phyloP scores from a whole-genome alignment of 1,284 basidiomycete species.

The Naganishia cerealis region DNA sequence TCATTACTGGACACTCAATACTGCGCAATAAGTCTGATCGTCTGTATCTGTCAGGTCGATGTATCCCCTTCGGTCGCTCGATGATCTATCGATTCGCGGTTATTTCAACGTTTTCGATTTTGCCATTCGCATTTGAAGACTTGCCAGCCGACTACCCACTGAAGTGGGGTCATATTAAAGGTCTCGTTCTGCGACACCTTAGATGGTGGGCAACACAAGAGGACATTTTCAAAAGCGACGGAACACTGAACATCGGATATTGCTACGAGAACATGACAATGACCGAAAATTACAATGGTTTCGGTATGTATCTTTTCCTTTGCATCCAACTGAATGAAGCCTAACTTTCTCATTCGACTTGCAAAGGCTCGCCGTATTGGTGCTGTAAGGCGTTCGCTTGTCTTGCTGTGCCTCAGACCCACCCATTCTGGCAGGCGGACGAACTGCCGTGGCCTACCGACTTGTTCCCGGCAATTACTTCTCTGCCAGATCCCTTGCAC shows the following conservation, averaged over 20 bases:
- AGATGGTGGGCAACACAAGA: slow-evolving; percentile 67
- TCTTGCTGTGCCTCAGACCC: slow-evolving; percentile 64
- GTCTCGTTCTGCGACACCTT: slow-evolving; percentile 69
- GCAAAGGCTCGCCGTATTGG: slow-evolving; percentile 68
- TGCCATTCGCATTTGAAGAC: slow-evolving; percentile 58
- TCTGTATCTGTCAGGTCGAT: slow-evolving; percentile 59
- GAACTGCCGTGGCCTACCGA: slow-evolving; percentile 65
- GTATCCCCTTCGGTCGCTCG: slow-evolving; percentile 72
- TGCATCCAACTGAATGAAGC: not conserved
- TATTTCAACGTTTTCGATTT: slow-evolving; percentile 72
- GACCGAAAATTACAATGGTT: slow-evolving; percentile 75
- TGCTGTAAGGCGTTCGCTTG: slow-evolving; percentile 73
- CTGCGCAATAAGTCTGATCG: slow-evolving; percentile 4
- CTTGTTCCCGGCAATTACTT: slow-evolving; percentile 53
- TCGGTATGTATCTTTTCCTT: slow-evolving; percentile 54
- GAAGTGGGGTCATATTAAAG: slow-evolving; percentile 69
- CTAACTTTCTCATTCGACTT: not conserved
- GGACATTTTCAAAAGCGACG: slow-evolving; percentile 60
- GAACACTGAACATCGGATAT: slow-evolving; percentile 72
- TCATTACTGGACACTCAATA: not conserved
- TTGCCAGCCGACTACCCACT: slow-evolving; percentile 67
- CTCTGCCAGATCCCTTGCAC: slow-evolving; percentile 66
- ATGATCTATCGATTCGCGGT: slow-evolving; percentile 76
- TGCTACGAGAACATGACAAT: slow-evolving; percentile 72
- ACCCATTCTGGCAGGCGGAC: slow-evolving; percentile 68